Evolutionary conservation across 2,329 filamentous ascomycete species (phyloP), one percentile per base, ranked within the genome.

Genomic region (Hirsutella thompsonii): DNA sequence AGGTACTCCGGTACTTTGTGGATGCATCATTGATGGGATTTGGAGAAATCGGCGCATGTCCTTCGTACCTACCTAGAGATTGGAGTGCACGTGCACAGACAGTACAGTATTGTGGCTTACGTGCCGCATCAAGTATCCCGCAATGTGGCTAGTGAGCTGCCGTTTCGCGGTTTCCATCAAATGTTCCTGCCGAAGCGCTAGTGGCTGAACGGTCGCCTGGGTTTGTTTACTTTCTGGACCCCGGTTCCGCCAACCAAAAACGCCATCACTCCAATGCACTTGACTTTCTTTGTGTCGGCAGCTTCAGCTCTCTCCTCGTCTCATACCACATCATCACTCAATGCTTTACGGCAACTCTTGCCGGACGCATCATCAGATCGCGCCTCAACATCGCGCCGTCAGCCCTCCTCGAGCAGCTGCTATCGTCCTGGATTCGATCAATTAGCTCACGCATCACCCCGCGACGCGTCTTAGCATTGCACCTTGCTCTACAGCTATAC

Each of bases 161-260:
- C n/a, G n/a, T n/a, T n/a, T n/a, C n/a, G n/a, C 26, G 29, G 8
- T n/a, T n/a, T 32, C 29, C 4, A n/a, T 5, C 10, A 2, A 11
- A 2, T 2, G 29, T n/a, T 14, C 29, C 13, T 32, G 29, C 13
- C 10, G 4, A 2, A 2, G 28, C 28, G 28, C 14, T 11, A 11
- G 13, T n/a, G 16, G 2, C 10, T 13, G 2, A 33, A 5, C 11
- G 32, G 30, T 18, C 6, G 3, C 16, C 1, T 34, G 8, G 32
- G 36, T 37, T 37, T 37, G 36, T 37, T 37, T 37, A 37, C 36
- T 37, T 37, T 37, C 9, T 20, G 6, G 11, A 37, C 23, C 36
- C 36, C 21, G 21, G 36, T 21, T 34, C 20, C 20, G n/a, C 36
- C 36, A 37, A 23, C 20, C 20, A 37, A 11, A 23, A 23, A 8